A percentile compares a stretch with the other conserved stretches of the same genome.
These are phyloP conservation scores for Rehmannia glutinosa DNA, from an alignment of 257 asterid genomes.

Conservation along the genomic window DNA sequence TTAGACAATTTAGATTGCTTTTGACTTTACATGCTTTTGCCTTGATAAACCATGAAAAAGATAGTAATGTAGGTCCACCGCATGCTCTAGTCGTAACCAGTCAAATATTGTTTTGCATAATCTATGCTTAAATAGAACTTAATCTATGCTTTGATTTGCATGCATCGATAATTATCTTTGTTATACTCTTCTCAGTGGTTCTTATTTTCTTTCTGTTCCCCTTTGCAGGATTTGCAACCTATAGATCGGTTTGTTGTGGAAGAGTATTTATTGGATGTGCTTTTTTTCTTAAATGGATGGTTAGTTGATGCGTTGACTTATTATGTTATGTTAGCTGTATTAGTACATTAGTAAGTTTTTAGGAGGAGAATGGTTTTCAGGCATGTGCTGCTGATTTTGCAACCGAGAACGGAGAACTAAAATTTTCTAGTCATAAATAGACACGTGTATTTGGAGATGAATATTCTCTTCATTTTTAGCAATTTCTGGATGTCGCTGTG, in stretches of 20 bases:
- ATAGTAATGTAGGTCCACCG: too few relatives aligned
- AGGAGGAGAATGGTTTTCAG: neutral
- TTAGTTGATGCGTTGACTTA: slow-evolving; percentile 43
- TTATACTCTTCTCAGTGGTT: slow-evolving; percentile 19
- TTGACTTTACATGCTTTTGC: neutral
- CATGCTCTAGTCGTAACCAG: neutral
- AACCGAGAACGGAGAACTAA: neutral
- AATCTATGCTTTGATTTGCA: neutral
- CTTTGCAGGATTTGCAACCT: slow-evolving; percentile 78
- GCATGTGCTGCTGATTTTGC: slow-evolving; percentile 5
- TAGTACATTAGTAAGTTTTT: neutral
- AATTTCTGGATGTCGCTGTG: slow-evolving; percentile 7
- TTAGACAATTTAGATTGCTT: neutral
- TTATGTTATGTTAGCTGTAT: neutral
- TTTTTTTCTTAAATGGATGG: slow-evolving; percentile 94
- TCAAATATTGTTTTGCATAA: neutral
- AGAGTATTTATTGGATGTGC: slow-evolving; percentile 94
- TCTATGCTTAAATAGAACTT: neutral
- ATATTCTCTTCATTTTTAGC: slow-evolving; percentile 3
- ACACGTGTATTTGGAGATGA: neutral
- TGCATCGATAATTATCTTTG: neutral
- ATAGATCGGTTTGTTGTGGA: slow-evolving; percentile 92
- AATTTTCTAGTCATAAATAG: neutral
- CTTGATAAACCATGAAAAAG: neutral
- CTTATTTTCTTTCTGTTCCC: slow-evolving; percentile 9